phyloP scores from a whole-genome alignment of 352 stramenopile species.

The Globisporangium lucens region DNA sequence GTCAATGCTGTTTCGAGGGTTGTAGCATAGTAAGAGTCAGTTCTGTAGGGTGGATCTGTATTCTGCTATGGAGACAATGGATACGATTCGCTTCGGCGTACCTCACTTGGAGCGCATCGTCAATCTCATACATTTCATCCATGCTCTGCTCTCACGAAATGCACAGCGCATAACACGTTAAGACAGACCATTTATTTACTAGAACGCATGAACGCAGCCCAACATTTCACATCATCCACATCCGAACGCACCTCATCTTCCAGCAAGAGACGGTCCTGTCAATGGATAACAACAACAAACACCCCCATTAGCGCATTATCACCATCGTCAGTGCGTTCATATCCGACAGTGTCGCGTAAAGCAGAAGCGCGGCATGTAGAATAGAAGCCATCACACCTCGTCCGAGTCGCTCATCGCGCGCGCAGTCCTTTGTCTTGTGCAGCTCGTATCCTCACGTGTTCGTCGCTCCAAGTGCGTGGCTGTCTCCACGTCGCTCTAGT shows the following conservation, averaged over 20 bases:
- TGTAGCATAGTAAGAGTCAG: background rate
- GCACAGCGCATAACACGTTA: background rate
- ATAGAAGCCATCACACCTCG: slow-evolving; percentile 22
- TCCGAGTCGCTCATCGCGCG: slow-evolving; percentile 52
- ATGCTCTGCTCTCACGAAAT: slow-evolving; percentile 49
- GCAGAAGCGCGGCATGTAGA: background rate
- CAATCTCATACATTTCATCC: slow-evolving; percentile 69
- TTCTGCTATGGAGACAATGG: no score
- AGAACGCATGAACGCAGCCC: no score
- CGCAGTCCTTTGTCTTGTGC: no score
- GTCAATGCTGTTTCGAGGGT: slow-evolving; percentile 32
- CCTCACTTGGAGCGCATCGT: slow-evolving; percentile 52
- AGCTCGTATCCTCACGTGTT: no score
- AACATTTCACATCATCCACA: background rate
- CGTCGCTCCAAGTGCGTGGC: background rate
- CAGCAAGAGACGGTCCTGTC: slow-evolving; percentile 38
- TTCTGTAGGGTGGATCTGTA: no score
- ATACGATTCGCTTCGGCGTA: slow-evolving; percentile 10
- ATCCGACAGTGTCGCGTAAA: background rate
- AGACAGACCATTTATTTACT: background rate
- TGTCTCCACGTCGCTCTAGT: background rate
- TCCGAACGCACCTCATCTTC: slow-evolving; percentile 40
- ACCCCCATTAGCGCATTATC: background rate
- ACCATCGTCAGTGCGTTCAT: background rate
- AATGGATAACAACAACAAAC: background rate